These are phyloP conservation scores for Salix arbutifolia DNA, from an alignment of 345 rosid species.

Conservation along the genomic window DNA sequence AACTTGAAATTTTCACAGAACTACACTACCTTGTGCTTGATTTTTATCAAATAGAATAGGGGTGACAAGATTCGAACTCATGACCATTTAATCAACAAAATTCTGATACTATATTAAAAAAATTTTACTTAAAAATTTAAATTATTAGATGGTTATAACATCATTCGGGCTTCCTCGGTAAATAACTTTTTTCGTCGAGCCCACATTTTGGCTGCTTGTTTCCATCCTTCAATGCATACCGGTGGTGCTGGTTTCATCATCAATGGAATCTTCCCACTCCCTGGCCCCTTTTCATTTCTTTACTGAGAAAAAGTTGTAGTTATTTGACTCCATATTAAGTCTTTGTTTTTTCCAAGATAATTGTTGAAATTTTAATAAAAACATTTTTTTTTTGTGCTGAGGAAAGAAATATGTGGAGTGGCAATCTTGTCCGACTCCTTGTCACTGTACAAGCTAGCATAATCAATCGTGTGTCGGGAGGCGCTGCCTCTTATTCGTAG, in stretches of 20 bases:
- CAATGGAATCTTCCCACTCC: background rate
- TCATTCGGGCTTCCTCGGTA: background rate
- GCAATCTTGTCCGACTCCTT: background rate
- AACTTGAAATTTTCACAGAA: no score
- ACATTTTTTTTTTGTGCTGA: background rate
- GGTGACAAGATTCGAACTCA: no score
- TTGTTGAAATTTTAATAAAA: no score
- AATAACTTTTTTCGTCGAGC: background rate
- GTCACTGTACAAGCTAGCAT: background rate
- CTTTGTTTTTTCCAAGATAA: background rate
- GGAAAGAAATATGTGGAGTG: background rate
- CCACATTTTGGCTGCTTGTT: background rate
- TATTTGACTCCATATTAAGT: background rate
- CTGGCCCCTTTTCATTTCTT: background rate
- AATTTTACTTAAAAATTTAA: no score
- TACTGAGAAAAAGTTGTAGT: background rate
- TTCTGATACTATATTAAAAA: no score
- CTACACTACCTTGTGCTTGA: no score
- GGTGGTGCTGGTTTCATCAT: conserved; percentile 4
- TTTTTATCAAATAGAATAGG: no score
- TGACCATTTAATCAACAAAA: no score
- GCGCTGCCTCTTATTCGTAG: no score
- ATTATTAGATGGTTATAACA: no score
- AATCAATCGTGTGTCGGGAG: no score
- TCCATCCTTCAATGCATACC: background rate